Percentiles rank a stretch among this genome's conserved stretches.
Evolutionary conservation across 2,329 filamentous ascomycete genomes (phyloP).

Genomic region (Calonectria pauciramosa): DNA sequence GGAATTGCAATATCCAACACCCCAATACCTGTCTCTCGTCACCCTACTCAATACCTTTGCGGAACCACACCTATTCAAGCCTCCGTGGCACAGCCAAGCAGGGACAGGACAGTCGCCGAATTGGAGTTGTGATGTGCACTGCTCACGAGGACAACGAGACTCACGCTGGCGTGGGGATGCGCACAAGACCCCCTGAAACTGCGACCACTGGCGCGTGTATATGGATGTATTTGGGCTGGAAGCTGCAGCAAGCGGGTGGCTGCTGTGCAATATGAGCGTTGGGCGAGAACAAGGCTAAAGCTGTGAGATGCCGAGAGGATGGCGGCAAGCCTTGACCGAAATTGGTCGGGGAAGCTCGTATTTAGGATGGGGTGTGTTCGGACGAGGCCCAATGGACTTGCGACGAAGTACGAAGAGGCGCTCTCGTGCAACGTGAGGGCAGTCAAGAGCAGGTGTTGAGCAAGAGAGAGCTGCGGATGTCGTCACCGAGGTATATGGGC

Average conservation of each 20-base stretch:
- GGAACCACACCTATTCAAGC: constrained; percentile 51
- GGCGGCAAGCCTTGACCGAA: constrained; percentile 43
- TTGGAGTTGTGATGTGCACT: constrained; percentile 33
- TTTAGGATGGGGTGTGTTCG: constrained; percentile 41
- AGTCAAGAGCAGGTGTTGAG: constrained; percentile 38
- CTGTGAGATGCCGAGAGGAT: constrained; percentile 43
- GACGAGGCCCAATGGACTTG: constrained; percentile 43
- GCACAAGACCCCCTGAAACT: constrained; percentile 33
- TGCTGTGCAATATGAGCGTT: constrained; percentile 39
- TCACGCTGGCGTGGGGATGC: constrained; percentile 40
- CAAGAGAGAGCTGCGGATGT: constrained; percentile 37
- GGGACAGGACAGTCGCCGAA: constrained; percentile 41
- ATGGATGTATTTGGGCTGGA: constrained; percentile 31
- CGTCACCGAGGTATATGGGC: constrained; percentile 32
- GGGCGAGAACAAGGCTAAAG: constrained; percentile 37
- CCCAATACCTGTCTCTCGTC: constrained; percentile 43
- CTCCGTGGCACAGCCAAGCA: constrained; percentile 49
- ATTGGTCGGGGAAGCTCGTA: constrained; percentile 50
- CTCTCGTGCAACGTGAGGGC: constrained; percentile 39
- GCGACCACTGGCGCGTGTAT: constrained; percentile 34
- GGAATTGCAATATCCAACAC: constrained; percentile 50
- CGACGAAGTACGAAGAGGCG: constrained; percentile 43
- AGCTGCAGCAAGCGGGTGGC: constrained; percentile 29
- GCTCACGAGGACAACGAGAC: constrained; percentile 35
- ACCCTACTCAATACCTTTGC: constrained; percentile 47